These are phyloP conservation scores for Fusarium kyushuense DNA, from an alignment of 2,329 filamentous ascomycete genomes.

Conservation along the genomic window DNA sequence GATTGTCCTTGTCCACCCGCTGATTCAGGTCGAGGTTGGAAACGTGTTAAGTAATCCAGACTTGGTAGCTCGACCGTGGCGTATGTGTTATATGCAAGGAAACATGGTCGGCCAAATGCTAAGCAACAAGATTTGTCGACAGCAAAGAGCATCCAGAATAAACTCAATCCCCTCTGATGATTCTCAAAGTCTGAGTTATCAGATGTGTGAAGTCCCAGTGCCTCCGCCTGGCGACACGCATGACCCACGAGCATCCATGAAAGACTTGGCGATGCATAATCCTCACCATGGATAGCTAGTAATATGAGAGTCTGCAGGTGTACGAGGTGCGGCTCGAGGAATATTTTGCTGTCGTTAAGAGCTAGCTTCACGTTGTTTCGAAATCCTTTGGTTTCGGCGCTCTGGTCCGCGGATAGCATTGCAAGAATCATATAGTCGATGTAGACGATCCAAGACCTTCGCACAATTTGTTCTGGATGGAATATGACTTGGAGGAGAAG, in stretches of 20 bases:
- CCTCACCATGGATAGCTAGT: constrained; percentile 13
- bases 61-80: not conserved
- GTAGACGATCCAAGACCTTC: constrained; percentile 14
- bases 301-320: constrained; percentile 12
- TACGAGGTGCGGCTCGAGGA: constrained; percentile 5
- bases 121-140: constrained; percentile 24
- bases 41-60: not conserved
- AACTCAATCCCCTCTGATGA: not conserved
- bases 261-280: constrained; percentile 14
- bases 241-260: constrained; percentile 29
- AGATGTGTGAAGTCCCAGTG: not conserved
- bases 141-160: constrained; percentile 23
- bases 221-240: constrained; percentile 21
- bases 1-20: fast-evolving
- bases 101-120: constrained; percentile 12
- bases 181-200: not conserved
- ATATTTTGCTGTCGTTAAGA: constrained; percentile 20
- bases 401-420: not conserved
- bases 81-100: not conserved
- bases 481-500: not conserved
- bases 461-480: not conserved
- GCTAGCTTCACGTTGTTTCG: constrained; percentile 11
- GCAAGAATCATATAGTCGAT: constrained; percentile 16
- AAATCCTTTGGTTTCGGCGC: not conserved
- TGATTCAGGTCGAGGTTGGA: not conserved